A percentile compares a stretch with the other conserved stretches of the same genome.
phyloP scores from a whole-genome alignment of 495 filamentous ascomycete species.

The Glarea lozoyensis region DNA sequence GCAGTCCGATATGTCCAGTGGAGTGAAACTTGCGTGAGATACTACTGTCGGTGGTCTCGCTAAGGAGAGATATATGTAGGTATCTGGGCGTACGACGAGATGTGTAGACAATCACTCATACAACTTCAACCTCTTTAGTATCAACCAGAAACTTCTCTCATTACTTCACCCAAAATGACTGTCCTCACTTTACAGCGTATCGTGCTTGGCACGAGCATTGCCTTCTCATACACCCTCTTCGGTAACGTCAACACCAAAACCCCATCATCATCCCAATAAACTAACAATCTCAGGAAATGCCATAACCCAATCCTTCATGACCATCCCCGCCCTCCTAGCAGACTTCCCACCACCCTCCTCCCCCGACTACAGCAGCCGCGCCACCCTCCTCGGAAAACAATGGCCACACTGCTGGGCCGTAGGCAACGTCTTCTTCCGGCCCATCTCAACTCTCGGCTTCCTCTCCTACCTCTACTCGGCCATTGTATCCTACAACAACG shows the following conservation, averaged over 20 bases:
- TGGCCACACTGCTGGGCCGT: constrained; percentile 40
- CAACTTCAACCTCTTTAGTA: no score
- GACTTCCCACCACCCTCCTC: constrained; percentile 34
- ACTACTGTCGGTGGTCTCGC: no score
- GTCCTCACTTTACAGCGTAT: constrained; percentile 8
- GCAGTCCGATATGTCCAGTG: no score
- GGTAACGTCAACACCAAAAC: constrained; percentile 19
- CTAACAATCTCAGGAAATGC: constrained; percentile 30
- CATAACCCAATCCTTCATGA: constrained; percentile 43
- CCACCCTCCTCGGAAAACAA: constrained; percentile 33
- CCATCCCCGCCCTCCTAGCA: constrained; percentile 35
- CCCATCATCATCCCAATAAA: constrained; percentile 4
- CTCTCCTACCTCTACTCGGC: constrained; percentile 34
- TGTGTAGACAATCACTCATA: no score
- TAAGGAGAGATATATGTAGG: no score
- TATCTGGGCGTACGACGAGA: no score
- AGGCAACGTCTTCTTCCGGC: constrained; percentile 39
- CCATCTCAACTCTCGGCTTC: constrained; percentile 37
- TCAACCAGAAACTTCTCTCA: neutral
- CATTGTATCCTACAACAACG: constrained; percentile 20
- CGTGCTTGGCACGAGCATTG: constrained; percentile 28
- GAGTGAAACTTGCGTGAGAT: no score
- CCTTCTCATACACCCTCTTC: constrained; percentile 36
- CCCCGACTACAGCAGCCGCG: constrained; percentile 27
- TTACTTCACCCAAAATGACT: neutral